These are phyloP conservation scores for Monosiga brevicollis DNA, from an alignment of 78 protist genomes.

Conservation along the genomic window DNA sequence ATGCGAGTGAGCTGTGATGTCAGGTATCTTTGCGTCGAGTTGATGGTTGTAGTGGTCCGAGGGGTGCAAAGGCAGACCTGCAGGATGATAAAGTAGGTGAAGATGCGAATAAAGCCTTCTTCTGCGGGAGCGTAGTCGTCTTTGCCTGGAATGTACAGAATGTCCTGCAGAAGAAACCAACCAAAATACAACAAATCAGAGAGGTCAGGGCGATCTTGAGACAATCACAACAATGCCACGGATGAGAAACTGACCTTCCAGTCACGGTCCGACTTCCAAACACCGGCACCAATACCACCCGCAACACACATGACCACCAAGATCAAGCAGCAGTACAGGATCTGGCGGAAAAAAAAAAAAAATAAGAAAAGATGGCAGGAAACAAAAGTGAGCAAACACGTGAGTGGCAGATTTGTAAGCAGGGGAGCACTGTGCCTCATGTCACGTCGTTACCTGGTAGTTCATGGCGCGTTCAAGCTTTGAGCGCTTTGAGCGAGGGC, in stretches of 20 bases:
- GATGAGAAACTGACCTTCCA: not conserved
- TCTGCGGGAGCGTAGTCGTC: not conserved
- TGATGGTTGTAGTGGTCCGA: no score
- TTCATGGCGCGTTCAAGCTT: conserved; percentile 25
- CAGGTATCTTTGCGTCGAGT: no score
- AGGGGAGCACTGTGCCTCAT: not conserved
- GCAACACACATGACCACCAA: conserved; percentile 1
- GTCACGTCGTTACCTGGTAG: not conserved
- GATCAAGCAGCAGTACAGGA: not conserved
- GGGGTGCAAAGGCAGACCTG: no score
- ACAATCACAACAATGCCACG: not conserved
- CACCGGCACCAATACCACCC: not conserved
- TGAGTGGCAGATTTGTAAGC: not conserved
- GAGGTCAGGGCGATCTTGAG: no score
- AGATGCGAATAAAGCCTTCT: not conserved
- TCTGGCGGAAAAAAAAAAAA: no score
- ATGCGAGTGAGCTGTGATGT: no score
- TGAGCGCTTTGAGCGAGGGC: conserved; percentile 17
- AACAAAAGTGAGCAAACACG: not conserved
- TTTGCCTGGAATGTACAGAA: not conserved
- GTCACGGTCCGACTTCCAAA: not conserved
- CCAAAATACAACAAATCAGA: not conserved
- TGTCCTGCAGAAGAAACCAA: not conserved
- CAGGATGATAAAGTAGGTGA: not conserved
- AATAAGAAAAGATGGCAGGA: not conserved